Evolutionary conservation across 2,329 filamentous ascomycete species (phyloP), one percentile per base, ranked within the genome.

Genomic region (Hypoxylon sp.): DNA sequence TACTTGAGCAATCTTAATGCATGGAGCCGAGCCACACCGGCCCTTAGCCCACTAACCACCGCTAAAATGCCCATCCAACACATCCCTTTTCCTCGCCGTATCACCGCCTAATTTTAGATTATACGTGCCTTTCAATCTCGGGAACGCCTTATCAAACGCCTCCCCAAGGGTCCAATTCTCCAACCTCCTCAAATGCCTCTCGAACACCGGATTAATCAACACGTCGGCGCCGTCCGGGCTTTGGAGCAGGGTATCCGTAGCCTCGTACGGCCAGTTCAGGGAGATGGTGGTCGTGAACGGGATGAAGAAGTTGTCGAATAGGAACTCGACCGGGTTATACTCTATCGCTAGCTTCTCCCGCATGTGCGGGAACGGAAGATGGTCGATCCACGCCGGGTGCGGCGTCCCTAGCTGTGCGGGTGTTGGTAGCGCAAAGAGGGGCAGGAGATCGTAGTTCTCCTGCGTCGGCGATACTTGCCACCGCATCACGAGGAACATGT

Each of bases 401-500:
- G 88, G 81, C 0, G 82, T 86, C 60, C 88, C 85, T 14, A 93
- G 80, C 77, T 97, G 94, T 5, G 85, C 86, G 0, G 87, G 84
- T 1, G 86, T 83, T 1, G 94, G 94, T 0, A 86, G 86, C 42
- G 90, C 81, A 89, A 92, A 97, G 3, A 89, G 84, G 0, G 94
- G 94, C 10, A 97, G 81, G 3, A 91, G 86, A 24, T 93, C 88
- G 78, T 92, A 94, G 80, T 94, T 97, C 72, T 94, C 91, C 67
- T 86, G 85, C 0, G 92, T 93, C 0, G 94, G 93, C 29, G 88
- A 88, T 63, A 97, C 91, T 77, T 93, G 90, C 93, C 94, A 97
- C 46, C 91, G 88, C 90, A 96, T 93, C 70, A 94, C 78, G 33
- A 94, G 85, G 80, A 97, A 97, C 92, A 97, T 97, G 76, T 91